Evolutionary conservation across 106 monocot species (phyloP), one percentile per base, ranked within the genome.

Genomic region (Iris macrosiphon): DNA sequence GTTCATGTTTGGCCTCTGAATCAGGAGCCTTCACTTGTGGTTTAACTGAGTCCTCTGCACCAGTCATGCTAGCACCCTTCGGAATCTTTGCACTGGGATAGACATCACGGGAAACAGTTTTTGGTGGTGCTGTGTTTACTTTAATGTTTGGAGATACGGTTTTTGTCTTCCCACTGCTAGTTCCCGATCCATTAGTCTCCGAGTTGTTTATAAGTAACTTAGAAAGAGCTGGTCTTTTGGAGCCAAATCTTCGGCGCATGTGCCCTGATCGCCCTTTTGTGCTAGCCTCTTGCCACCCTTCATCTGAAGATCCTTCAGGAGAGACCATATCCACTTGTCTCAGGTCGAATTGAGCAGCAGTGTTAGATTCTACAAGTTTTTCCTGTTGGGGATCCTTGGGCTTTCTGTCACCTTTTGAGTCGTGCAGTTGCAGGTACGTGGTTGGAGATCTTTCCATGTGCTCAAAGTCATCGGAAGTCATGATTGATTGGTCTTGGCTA

Each of bases 271-370:
- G 62, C 57, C 79, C 85, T 68, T 66, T 85, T 29, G 70, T 60
- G 40, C 45, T 77, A 50, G 95, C 95, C 51, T 85, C 89, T 75
- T 96, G 95, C 95, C 95, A 96, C 15, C 95, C 95, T 64, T 89
- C 89, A 76, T 89, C 89, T 55, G 79, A 82, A 52, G 67, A 71
- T 42, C 60, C 78, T 63, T 77, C 78, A 59, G 64, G 27, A 14
- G 68, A 76, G 55, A 57, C 23, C 9, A 40, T 14, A 52, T 52
- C 57, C 1, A 13, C 25, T 24, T 44, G 40, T 25, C 10, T 52
- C 19, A 38, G 29, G 42, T 72, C 57, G 33, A 19, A 7, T 3
- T 31, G 31, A 31, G 21, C 40, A 31, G 40, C 40, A 17, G 13
- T 47, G 55, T 60, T 40, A 2, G 49, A 34, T 49, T 80, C 66